Base-by-base conservation (phyloP, 2,329 filamentous ascomycete species). In the Verticillium klebahnii region DNA sequence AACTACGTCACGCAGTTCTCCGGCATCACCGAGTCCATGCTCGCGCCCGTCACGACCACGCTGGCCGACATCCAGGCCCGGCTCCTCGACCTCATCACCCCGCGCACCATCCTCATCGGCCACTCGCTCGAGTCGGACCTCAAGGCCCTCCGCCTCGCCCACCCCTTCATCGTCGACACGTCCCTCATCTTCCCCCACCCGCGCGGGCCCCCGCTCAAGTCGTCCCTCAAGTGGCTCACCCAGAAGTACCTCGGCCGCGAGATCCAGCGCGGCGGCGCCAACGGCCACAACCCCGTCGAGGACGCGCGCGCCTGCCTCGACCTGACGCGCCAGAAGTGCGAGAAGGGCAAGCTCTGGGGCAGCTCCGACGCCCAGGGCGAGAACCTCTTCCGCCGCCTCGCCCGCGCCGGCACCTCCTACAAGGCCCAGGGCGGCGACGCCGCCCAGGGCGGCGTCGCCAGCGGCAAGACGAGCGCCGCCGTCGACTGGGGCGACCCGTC, bases 121-220 rank as follows among this genome's bases (percentile, higher is more conserved):
- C 91, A 96, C 75, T 93, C 90, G 4, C 81, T 96, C 55, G 90
- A 94, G 69, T 91, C 90, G 2, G 91, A 96, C 71, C 84, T 97
- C 36, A 91, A 87, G 64, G 94, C 93, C 1, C 80, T 99, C 32
- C 90, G 89, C 71, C 82, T 97, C 63, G 90, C 92, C 0, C 95
- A 98, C 72, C 95, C 95, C 0, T 97, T 93, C 77, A 89, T 99
- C 68, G 86, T 97, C 71, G 95, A 99, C 75, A 98, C 95, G 0
- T 87, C 92, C 14, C 84, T 98, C 39, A 83, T 97, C 59, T 99
- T 91, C 72, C 93, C 94, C 1, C 95, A 99, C 72, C 90, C 92
- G 11, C 89, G 92, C 39, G 95, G 95, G 0, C 89, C 92, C 1
- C 94, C 94, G 0, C 83, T 96, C 65, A 98, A 96, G 73, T 93